A percentile compares a stretch with the other conserved stretches of the same genome.
Evolutionary conservation across 768 basidiomycete species (phyloP).

Genomic region (Rhizopogon roseolus): DNA sequence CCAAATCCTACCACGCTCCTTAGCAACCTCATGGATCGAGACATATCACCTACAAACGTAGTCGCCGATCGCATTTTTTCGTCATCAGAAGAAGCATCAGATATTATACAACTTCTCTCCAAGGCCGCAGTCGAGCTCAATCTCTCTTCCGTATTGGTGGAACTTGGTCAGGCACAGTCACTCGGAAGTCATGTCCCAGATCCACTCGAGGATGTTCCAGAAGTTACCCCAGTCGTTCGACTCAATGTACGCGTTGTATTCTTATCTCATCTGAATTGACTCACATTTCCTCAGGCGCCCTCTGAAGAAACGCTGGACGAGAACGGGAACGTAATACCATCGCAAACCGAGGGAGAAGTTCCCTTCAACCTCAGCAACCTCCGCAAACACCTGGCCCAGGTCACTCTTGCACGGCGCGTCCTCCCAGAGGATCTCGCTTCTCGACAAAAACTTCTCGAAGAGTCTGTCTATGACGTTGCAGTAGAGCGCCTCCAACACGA

Average conservation of each 20-base stretch:
- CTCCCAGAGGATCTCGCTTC: constrained; percentile 62
- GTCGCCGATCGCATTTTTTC: constrained; percentile 54
- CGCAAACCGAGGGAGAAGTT: constrained; percentile 32
- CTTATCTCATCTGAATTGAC: background rate
- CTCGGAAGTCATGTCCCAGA: constrained; percentile 38
- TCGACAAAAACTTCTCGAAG: constrained; percentile 80
- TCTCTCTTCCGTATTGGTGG: constrained; percentile 42
- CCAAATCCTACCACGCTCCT: constrained; percentile 31
- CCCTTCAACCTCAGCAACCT: constrained; percentile 76
- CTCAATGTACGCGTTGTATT: constrained; percentile 29
- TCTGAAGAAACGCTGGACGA: constrained; percentile 17
- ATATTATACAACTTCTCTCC: constrained; percentile 53
- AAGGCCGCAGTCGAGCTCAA: constrained; percentile 55
- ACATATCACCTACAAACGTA: constrained; percentile 46
- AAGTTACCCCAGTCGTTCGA: constrained; percentile 55
- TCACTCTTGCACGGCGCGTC: constrained; percentile 58
- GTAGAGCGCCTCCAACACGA: constrained; percentile 65
- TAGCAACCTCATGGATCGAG: constrained; percentile 39
- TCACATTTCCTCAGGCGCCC: constrained; percentile 6
- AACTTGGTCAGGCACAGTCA: constrained; percentile 51
- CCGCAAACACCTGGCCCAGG: constrained; percentile 60
- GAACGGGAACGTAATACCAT: constrained; percentile 13
- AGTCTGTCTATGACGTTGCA: constrained; percentile 83
- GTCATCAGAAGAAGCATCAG: constrained; percentile 49
- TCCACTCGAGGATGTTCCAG: constrained; percentile 48